Evolutionary conservation across 192 early-diverging fungal species (phyloP), one percentile per base, ranked within the genome.

Genomic region (Mycoemilia scoparia): DNA sequence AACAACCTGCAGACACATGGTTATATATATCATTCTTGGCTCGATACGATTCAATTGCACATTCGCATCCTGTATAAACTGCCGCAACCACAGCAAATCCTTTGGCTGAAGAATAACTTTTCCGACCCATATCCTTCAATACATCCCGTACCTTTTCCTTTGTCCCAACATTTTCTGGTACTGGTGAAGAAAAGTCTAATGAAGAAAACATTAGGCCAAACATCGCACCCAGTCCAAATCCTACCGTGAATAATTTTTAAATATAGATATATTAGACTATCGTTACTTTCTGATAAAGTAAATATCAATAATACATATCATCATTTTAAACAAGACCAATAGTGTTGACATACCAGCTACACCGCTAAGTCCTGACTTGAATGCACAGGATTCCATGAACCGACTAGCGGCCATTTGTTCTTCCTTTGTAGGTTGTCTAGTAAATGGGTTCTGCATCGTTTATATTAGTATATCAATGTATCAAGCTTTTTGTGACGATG

Each of bases 1-100:
- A 62, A 47, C 90, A 95, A 14, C 93, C 93, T 16, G 87, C 82
- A 13, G 71, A 66, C 8, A 83, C 51, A 36, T 82, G 76, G 48
- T 95, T 98, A 54, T 82, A 85, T 14, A 89, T 59, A 46, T 98
- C 93, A 55, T 95, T 85, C 46, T 87, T 89, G 5, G 82, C 93
- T 15, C 93, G 76, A 46, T 90, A 96, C 69, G 76, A 71, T 66
- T 98, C 93, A 39, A 95, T 90, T 51, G 82, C 67, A 45, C 93
- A 95, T 57, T 98, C 93, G 3, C 84, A 76, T 4, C 82, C 78
- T 17, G 88, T 76, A 62, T 82, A 98, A 22, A 95, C 75, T 7
- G 86, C 80, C 16, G 82, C 87, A 16, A 98, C 79, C 11, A 84
- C 54, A 17, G 77, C 86, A 75, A 98, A 89, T 59, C 82, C 87